phyloP scores from a whole-genome alignment of 805 yeast species.

The Yarrowia sp. region DNA sequence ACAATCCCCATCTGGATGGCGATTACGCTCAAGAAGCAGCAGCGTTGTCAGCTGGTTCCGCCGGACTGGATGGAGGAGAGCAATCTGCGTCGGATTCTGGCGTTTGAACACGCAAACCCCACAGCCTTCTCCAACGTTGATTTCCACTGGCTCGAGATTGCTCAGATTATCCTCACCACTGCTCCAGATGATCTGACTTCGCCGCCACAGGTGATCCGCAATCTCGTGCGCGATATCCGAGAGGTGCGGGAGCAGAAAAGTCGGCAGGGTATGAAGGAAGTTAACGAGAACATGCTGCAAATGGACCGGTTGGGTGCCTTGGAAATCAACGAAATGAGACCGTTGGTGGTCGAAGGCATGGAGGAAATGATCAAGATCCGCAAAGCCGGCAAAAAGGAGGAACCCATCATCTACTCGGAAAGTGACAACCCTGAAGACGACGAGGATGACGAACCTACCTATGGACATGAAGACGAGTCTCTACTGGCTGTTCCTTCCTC shows the following conservation, averaged over 20 bases:
- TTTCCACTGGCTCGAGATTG: conserved; percentile 85
- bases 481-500: conserved; percentile 21
- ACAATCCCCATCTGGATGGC: conserved; percentile 90
- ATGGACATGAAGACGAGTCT: conserved; percentile 47
- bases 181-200: conserved; percentile 83
- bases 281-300: conserved; percentile 83
- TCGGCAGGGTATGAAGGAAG: conserved; percentile 74
- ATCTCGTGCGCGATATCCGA: conserved; percentile 78
- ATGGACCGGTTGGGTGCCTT: conserved; percentile 80
- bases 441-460: conserved; percentile 37
- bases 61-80: conserved; percentile 80
- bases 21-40: conserved; percentile 78
- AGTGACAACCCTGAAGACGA: conserved; percentile 29
- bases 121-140: conserved; percentile 61
- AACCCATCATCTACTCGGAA: conserved; percentile 17
- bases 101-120: conserved; percentile 66
- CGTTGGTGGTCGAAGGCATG: conserved; percentile 83
- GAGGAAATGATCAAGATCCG: conserved; percentile 68
- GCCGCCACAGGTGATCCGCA: conserved; percentile 72
- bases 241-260: conserved; percentile 84
- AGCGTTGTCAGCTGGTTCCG: conserved; percentile 81
- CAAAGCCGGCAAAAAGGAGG: conserved; percentile 48
- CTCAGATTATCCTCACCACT: conserved; percentile 68
- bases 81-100: conserved; percentile 63
- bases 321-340: conserved; percentile 89